Evolutionary conservation across 306 rosid genomes (phyloP), one percentile per base, ranked within the genome.

Genomic region (Fragaria ananassa): DNA sequence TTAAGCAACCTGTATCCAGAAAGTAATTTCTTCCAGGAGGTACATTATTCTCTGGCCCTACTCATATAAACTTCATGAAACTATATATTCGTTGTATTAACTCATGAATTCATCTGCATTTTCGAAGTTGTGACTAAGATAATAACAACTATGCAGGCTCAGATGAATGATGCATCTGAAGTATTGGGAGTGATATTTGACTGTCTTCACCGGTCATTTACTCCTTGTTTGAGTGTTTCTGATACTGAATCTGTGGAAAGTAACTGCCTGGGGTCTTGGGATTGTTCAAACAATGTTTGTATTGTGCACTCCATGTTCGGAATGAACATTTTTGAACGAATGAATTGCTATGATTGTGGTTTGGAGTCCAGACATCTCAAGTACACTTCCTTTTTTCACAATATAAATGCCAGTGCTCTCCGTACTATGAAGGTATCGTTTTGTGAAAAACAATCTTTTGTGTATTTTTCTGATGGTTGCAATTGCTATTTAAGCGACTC

Each of bases 131-230:
- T 69, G 84, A 74, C 77, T 86, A 74, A 89, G 60, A 54, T 58
- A 56, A 27, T 66, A 80, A 53, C 70, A 58, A 81, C 81, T 85
- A 77, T 19, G 51, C 90, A 96, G 99, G 97, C 88, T 81, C 98
- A 96, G 83, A 96, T 96, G 99, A 96, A 96, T 63, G 99, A 96
- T 80, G 99, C 99, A 71, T 96, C 99, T 75, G 99, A 96, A 88
- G 99, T 96, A 15, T 83, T 96, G 80, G 91, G 58, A 23, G 98
- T 88, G 79, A 86, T 96, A 80, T 96, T 93, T 89, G 88, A 89
- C 75, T 89, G 99, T 89, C 94, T 96, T 79, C 99, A 96, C 77
- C 89, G 19, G 68, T 89, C 99, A 39, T 93, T 91, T 83, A 82
- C 91, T 77, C 74, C 83, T 68, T 83, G 76, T 79, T 90, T 85